Conservation (phyloP, 805 yeast species). For the Suhomyces faveliae region DNA sequence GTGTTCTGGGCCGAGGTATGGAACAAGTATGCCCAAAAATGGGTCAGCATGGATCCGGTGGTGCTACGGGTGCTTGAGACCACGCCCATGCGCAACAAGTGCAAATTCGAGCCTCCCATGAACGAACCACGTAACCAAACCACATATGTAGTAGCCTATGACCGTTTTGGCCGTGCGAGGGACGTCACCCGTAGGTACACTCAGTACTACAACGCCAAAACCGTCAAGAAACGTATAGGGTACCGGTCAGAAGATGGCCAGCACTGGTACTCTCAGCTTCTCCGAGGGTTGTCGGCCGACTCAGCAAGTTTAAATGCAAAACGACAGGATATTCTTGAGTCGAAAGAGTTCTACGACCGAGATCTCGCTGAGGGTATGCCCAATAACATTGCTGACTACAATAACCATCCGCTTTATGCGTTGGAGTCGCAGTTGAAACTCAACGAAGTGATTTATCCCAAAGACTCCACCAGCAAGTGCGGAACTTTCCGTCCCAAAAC, state of each 20-base stretch:
- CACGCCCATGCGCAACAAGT: constrained; percentile 49
- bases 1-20: constrained; percentile 94
- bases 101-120: constrained; percentile 72
- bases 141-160: constrained; percentile 77
- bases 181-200: constrained; percentile 89
- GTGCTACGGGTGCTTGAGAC: constrained; percentile 63
- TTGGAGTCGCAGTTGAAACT: constrained; percentile 70
- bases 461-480: constrained; percentile 51
- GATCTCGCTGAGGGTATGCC: constrained; percentile 86
- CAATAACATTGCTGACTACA: constrained; percentile 74
- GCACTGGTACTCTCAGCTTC: constrained; percentile 58
- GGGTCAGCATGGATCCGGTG: constrained; percentile 87
- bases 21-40: constrained; percentile 67
- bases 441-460: constrained; percentile 71
- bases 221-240: constrained; percentile 69
- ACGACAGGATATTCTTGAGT: constrained; percentile 53
- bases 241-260: constrained; percentile 50
- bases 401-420: constrained; percentile 83
- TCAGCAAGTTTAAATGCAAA: constrained; percentile 20
- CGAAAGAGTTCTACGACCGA: constrained; percentile 57
- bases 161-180: constrained; percentile 57
- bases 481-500: constrained; percentile 61
- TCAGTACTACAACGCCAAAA: constrained; percentile 65
- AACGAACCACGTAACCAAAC: constrained; percentile 57
- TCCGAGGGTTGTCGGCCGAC: constrained; percentile 27